Evolutionary conservation across 345 rosid genomes (phyloP).

Genomic region (Diplotaxis tenuifolia): DNA sequence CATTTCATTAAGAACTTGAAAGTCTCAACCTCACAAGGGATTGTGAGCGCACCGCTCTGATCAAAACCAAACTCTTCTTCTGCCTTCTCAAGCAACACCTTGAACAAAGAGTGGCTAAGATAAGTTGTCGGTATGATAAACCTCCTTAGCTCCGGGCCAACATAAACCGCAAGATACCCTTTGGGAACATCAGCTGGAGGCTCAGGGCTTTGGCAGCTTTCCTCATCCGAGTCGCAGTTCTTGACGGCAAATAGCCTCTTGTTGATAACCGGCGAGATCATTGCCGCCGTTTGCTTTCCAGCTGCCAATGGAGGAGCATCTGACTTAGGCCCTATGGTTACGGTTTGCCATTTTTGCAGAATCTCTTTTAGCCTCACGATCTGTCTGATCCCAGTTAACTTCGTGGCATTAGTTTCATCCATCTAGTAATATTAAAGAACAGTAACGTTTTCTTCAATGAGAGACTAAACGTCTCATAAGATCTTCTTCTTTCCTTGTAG

Average conservation of each 20-base stretch:
- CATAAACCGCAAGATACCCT: slow-evolving; percentile 90
- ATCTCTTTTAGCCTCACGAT: slow-evolving; percentile 80
- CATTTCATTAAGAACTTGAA: slow-evolving; percentile 82
- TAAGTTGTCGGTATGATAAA: slow-evolving; percentile 84
- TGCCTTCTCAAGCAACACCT: slow-evolving; percentile 76
- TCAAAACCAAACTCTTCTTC: slow-evolving; percentile 96
- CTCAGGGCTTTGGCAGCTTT: slow-evolving; percentile 65
- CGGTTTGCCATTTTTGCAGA: slow-evolving; percentile 85
- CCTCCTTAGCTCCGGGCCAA: slow-evolving; percentile 89
- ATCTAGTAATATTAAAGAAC: slow-evolving; percentile 36
- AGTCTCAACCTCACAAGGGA: slow-evolving; percentile 96
- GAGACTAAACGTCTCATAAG: slow-evolving; percentile 45
- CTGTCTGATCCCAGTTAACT: slow-evolving; percentile 76
- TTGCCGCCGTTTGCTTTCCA: slow-evolving; percentile 28
- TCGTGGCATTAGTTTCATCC: slow-evolving; percentile 61
- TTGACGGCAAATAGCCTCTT: slow-evolving; percentile 48
- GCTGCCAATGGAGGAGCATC: slow-evolving; percentile 28
- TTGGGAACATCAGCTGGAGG: slow-evolving; percentile 79
- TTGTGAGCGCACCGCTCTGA: slow-evolving; percentile 77
- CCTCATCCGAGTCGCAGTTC: slow-evolving; percentile 81
- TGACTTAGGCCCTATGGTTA: slow-evolving; percentile 49
- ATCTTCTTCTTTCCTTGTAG: slow-evolving; percentile 31
- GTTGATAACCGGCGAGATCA: slow-evolving; percentile 47
- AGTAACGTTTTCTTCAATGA: slow-evolving; percentile 18
- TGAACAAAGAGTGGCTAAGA: slow-evolving; percentile 81